Evolutionary conservation across 2,329 filamentous ascomycete species (phyloP), one percentile per base, ranked within the genome.

Genomic region (Apiospora malaysiana): DNA sequence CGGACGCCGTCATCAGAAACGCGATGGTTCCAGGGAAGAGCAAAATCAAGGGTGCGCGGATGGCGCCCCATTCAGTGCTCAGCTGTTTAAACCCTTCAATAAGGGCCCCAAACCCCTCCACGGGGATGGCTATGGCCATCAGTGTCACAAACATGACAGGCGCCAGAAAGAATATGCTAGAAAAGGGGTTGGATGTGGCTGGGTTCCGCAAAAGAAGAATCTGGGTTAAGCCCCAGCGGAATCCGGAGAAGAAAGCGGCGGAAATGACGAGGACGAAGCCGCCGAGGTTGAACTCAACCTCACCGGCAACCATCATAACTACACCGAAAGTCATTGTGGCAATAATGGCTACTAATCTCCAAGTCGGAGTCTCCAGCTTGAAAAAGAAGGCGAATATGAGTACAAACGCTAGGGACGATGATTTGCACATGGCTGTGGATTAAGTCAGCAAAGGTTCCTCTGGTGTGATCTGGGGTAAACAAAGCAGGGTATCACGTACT

Each of bases 171-270:
- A 98, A 98, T 75, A 99, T 97, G 76, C 93, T 97, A 18, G 94
- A 95, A 81, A 99, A 98, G 0, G 96, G 96, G 78, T 99, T 99
- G 63, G 93, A 94, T 0, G 96, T 99, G 25, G 96, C 95, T 1
- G 95, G 94, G 81, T 98, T 97, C 76, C 95, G 92, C 40, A 98
- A 89, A 8, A 99, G 89, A 4, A 99, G 89, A 72, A 99, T 97
- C 80, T 99, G 96, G 0, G 96, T 98, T n/a, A 99, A 85, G n/a
- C 90, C 94, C 96, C 96, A 99, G 76, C 96, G 92, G 84, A 99
- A 97, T 70, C 96, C 96, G 1, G 94, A 97, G 80, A 97, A 97
- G 83, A 97, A 96, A 69, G 94, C 94, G 16, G 96, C 95, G 0
- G 92, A 91, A 81, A 99, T 98, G 83, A 98, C 93, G 74, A 99